These are phyloP conservation scores for Phaseolus coccineus DNA, from an alignment of 331 rosid species.

Conservation along the genomic window DNA sequence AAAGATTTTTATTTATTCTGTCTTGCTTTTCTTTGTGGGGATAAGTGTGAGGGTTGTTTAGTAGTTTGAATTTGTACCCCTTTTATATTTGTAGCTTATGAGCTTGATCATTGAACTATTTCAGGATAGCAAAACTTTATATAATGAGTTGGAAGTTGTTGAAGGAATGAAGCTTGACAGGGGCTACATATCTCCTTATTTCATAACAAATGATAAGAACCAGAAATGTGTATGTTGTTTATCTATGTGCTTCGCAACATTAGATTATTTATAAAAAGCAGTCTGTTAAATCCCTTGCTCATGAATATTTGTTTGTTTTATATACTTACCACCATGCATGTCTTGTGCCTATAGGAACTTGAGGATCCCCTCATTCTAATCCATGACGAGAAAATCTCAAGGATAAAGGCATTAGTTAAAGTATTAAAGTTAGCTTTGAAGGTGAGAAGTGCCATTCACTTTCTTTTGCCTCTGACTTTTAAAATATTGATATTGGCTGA, in stretches of 20 bases:
- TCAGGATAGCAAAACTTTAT: constrained; percentile 88
- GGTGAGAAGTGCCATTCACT: constrained; percentile 52
- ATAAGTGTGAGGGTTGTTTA: neutral
- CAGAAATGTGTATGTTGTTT: constrained; percentile 83
- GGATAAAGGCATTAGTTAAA: constrained; percentile 81
- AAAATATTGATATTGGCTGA: constrained; percentile 9
- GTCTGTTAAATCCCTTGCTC: neutral
- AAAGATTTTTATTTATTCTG: neutral
- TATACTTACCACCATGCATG: constrained; percentile 2
- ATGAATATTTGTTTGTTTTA: neutral
- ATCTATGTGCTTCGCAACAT: constrained; percentile 6
- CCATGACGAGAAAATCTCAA: constrained; percentile 95
- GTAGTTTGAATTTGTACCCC: neutral
- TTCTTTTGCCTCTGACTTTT: constrained; percentile 22
- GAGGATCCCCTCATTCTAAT: constrained; percentile 92
- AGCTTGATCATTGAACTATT: constrained; percentile 40
- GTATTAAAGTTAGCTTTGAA: constrained; percentile 89
- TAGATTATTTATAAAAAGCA: neutral
- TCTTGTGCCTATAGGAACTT: constrained; percentile 67
- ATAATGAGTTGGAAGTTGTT: constrained; percentile 90
- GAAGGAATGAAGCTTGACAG: constrained; percentile 96
- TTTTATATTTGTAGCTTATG: neutral
- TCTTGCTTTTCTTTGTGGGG: neutral
- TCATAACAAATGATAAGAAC: constrained; percentile 83
- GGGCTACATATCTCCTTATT: constrained; percentile 89